Evolutionary conservation across 352 stramenopile genomes (phyloP), one percentile per base, ranked within the genome.

Genomic region (Plasmopara halstedii): DNA sequence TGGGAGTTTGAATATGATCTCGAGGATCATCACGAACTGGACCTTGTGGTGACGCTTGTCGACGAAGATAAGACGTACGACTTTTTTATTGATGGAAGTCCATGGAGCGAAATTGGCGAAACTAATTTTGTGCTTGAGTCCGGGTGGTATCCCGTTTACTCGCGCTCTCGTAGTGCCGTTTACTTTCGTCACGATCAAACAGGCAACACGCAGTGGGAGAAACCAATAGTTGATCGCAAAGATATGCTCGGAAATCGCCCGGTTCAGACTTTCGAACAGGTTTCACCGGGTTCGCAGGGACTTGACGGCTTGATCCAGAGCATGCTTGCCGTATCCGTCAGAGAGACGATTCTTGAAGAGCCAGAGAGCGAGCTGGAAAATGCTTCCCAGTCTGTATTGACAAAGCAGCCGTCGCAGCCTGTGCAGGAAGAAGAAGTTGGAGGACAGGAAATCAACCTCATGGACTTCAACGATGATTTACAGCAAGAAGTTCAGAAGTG

Each of bases 81-180:
- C 22, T 73, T 90, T 32, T 72, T 83, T 43, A 82, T 93, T 47
- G 74, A 93, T 44, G 79, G 79, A 0, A 84, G 64, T 31, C 53
- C 66, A 3, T 93, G 78, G 79, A 59, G 32, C 17, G 75, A 88
- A 23, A 81, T 93, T 32, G 67, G 73, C 22, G 55, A 85, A 61
- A 93, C 82, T 9, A 78, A 90, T 18, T 93, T 88, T 61, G 75
- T 88, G 56, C 70, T 93, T 20, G 67, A 90, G 50, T 56, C 62
- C 0, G 73, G 73, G 6, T 90, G 75, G 73, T 85, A 85, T 42
- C 81, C 81, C 0, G 78, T 93, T 13, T 84, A 71, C 58, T 90
- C 81, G 51, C 75, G 78, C 21, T 84, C 78, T 15, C 75, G 75
- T 3, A 79, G 67, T 38, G 67, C 67, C 0, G 70, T 79, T 25